phyloP scores from a whole-genome alignment of 768 basidiomycete genomes.

The Hericium erinaceus region DNA sequence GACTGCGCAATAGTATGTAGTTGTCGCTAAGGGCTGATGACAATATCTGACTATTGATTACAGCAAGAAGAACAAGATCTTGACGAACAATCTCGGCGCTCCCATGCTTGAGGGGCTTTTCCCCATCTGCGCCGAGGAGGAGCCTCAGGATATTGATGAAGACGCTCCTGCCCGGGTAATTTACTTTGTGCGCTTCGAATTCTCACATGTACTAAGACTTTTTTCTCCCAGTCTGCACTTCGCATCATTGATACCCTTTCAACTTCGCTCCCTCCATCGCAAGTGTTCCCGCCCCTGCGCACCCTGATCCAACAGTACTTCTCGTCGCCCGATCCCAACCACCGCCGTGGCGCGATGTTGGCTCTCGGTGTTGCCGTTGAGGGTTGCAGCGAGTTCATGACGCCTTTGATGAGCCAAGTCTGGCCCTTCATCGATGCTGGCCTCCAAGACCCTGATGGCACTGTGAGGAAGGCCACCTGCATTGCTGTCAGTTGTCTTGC shows the following conservation, averaged over 20 bases:
- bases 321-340: slow-evolving; percentile 62
- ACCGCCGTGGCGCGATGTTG: slow-evolving; percentile 89
- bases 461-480: slow-evolving; percentile 93
- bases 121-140: slow-evolving; percentile 89
- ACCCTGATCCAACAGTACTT: slow-evolving; percentile 79
- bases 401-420: slow-evolving; percentile 80
- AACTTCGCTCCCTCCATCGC: slow-evolving; percentile 84
- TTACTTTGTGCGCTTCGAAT: not conserved
- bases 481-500: slow-evolving; percentile 92
- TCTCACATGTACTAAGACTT: slow-evolving; percentile 5
- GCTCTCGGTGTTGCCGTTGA: slow-evolving; percentile 94
- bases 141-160: slow-evolving; percentile 90
- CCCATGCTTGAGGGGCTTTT: slow-evolving; percentile 86
- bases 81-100: slow-evolving; percentile 73
- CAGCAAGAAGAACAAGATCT: slow-evolving; percentile 95
- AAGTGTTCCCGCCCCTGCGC: slow-evolving; percentile 92
- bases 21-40: slow-evolving; percentile 1
- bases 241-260: slow-evolving; percentile 91
- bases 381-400: slow-evolving; percentile 97
- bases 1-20: slow-evolving; percentile 87
- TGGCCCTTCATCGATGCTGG: slow-evolving; percentile 94
- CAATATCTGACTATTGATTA: not conserved
- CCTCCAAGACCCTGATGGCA: slow-evolving; percentile 72
- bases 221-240: slow-evolving; percentile 62
- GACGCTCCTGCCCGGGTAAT: slow-evolving; percentile 85